A percentile compares a stretch with the other conserved stretches of the same genome.
These are phyloP conservation scores for Pichia sp. DNA, from an alignment of 1,139 yeast genomes.

Conservation along the genomic window DNA sequence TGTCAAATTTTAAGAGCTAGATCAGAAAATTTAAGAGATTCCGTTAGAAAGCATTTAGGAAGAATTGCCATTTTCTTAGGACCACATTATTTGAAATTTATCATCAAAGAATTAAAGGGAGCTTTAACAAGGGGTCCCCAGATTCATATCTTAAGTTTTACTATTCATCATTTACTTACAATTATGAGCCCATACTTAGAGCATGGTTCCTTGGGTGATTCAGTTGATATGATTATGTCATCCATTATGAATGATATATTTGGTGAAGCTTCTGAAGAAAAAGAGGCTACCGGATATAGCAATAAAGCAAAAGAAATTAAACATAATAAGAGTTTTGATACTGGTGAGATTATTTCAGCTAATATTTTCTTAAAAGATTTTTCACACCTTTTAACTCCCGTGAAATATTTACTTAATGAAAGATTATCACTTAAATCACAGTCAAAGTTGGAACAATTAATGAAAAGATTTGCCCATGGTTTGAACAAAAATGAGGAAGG, in stretches of 20 bases:
- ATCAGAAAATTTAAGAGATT: slow-evolving; percentile 84
- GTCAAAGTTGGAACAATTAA: slow-evolving; percentile 70
- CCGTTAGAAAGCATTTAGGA: slow-evolving; percentile 71
- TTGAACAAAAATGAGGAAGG: slow-evolving; percentile 65
- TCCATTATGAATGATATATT: slow-evolving; percentile 88
- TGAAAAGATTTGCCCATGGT: slow-evolving; percentile 74
- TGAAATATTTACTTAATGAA: slow-evolving; percentile 60
- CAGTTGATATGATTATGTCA: slow-evolving; percentile 54
- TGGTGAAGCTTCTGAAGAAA: slow-evolving; percentile 90
- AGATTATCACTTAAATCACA: slow-evolving; percentile 63
- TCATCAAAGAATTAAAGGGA: slow-evolving; percentile 68
- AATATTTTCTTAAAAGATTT: slow-evolving; percentile 59
- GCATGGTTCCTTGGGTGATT: slow-evolving; percentile 74
- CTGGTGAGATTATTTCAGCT: slow-evolving; percentile 70
- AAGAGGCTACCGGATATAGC: slow-evolving; percentile 88
- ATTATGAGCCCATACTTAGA: slow-evolving; percentile 40
- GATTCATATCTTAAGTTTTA: slow-evolving; percentile 84
- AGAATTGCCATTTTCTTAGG: slow-evolving; percentile 63
- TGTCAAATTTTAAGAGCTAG: slow-evolving; percentile 86
- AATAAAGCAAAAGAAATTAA: slow-evolving; percentile 89
- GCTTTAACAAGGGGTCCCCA: slow-evolving; percentile 90
- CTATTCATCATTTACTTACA: slow-evolving; percentile 67
- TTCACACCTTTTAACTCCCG: slow-evolving; percentile 59
- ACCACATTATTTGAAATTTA: slow-evolving; percentile 63
- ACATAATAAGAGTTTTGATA: slow-evolving; percentile 80